Base-by-base conservation (phyloP, 306 rosid species). In the Pyrus bretschneideri region DNA sequence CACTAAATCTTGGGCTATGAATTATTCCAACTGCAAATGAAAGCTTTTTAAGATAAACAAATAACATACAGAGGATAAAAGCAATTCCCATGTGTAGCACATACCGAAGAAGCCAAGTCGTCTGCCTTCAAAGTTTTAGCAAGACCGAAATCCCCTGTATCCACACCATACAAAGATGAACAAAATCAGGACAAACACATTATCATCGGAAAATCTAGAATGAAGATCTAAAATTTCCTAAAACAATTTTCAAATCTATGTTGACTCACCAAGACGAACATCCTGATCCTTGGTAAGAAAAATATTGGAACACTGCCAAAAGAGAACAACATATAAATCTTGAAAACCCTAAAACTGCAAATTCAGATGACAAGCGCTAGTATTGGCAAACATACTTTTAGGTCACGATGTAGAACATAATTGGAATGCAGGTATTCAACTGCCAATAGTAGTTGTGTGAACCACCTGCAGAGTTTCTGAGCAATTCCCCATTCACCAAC, bases 401-500 rank as follows among this genome's bases (percentile, higher is more conserved):
- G 87, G 83, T 96, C 99, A 4, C 99, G 99, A 83, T 96, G 99
- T 25, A 96, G 87, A 82, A 96, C 99, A 69, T 38, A 96, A 76
- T 91, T 96, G 2, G 94, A 84, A 80, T 96, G 99, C 67, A 96
- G 89, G 83, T 93, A 96, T 68, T 96, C 99, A 21, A 96, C 98
- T 38, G 99, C 99, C 90, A 96, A 73, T 35, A 93, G 83, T 58
- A 96, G 88, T 81, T 96, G 99, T 15, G 98, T 91, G 82, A 93
- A 92, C 99, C 99, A 93, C 88, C 90, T 91, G 90, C 97, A 96
- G 77, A 96, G 93, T 88, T 93, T 96, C 99, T 96, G 91, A 65
- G 49, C 68, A 84, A 82, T 61, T 51, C 72, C 82, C 80, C 79
- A 82, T 71, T 76, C 76, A 75, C 33, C 73, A 84, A 49, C 42